Conservation (phyloP, 2,329 filamentous ascomycete genomes). For the Aspergillus sp. region DNA sequence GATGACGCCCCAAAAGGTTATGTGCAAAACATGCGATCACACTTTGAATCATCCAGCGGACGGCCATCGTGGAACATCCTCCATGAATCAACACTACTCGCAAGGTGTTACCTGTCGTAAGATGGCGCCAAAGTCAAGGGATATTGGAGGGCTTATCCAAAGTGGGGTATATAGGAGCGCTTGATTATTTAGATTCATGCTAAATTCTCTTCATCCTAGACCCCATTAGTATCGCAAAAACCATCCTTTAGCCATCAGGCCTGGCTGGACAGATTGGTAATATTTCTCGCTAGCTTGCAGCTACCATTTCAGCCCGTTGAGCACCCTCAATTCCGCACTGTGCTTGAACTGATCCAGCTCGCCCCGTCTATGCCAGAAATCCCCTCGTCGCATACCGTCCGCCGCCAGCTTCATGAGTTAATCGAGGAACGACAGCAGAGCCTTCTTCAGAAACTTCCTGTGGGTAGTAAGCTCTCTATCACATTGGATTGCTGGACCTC, state of each 20-base stretch:
- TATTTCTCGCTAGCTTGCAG: not conserved
- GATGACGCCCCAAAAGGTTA: not conserved
- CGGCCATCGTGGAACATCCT: not conserved
- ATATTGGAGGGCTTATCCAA: constrained; percentile 1
- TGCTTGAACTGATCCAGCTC: not conserved
- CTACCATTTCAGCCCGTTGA: constrained; percentile 2
- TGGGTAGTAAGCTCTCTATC: constrained; percentile 2
- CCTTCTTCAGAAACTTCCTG: not conserved
- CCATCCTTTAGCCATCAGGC: too few species aligned
- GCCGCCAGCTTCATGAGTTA: not conserved
- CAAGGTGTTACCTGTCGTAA: constrained; percentile 3
- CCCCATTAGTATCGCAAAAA: not conserved
- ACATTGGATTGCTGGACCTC: constrained; percentile 11
- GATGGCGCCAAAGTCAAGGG: not conserved
- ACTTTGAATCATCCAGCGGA: not conserved
- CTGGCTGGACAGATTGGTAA: not conserved
- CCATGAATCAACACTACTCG: too few species aligned
- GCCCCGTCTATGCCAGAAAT: not conserved
- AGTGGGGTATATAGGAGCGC: not conserved
- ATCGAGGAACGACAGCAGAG: not conserved
- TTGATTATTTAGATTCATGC: not conserved
- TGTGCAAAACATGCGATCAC: constrained; percentile 1
- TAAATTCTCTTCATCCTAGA: constrained; percentile 2
- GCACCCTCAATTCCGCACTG: not conserved
- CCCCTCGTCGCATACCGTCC: too few species aligned